A percentile compares a stretch with the other conserved stretches of the same genome.
phyloP scores from a whole-genome alignment of 768 basidiomycete genomes.

The Collybiopsis confluens region DNA sequence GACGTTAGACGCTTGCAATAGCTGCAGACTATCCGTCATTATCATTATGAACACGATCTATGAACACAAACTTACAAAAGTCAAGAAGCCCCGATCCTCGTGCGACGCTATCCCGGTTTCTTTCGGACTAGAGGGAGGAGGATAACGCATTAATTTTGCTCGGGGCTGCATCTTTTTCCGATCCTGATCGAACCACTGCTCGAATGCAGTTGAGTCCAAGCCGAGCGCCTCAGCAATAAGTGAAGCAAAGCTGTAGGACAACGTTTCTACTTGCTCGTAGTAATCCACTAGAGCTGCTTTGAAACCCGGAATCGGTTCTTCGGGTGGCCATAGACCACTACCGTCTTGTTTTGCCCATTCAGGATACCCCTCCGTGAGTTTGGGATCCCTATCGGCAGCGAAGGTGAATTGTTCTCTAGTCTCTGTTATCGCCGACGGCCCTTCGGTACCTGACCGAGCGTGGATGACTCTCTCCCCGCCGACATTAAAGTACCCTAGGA shows the following conservation, averaged over 20 bases:
- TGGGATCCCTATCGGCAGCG: conserved; percentile 36
- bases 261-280: conserved; percentile 32
- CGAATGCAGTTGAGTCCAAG: conserved; percentile 36
- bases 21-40: conserved; percentile 21
- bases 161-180: conserved; percentile 35
- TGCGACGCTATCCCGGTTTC: conserved; percentile 4
- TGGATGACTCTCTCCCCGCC: conserved; percentile 27
- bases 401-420: conserved; percentile 42
- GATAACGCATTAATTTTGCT: conserved; percentile 46
- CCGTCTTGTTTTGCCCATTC: conserved; percentile 50
- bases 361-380: conserved; percentile 40
- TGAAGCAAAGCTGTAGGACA: conserved; percentile 39
- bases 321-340: conserved; percentile 6
- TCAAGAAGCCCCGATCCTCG: conserved; percentile 4
- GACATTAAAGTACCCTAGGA: conserved; percentile 49
- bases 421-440: conserved; percentile 52
- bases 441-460: conserved; percentile 42
- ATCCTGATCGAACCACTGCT: conserved; percentile 33
- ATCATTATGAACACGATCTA: not conserved
- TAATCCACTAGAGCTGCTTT: conserved; percentile 36
- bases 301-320: conserved; percentile 41
- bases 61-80: not conserved
- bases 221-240: conserved; percentile 47
- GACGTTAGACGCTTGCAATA: conserved; percentile 52
- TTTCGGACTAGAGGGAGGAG: conserved; percentile 17